Percentiles rank a stretch among this genome's conserved stretches.
phyloP scores from a whole-genome alignment of 2,329 filamentous ascomycete species.

The Grosmannia penicillata region DNA sequence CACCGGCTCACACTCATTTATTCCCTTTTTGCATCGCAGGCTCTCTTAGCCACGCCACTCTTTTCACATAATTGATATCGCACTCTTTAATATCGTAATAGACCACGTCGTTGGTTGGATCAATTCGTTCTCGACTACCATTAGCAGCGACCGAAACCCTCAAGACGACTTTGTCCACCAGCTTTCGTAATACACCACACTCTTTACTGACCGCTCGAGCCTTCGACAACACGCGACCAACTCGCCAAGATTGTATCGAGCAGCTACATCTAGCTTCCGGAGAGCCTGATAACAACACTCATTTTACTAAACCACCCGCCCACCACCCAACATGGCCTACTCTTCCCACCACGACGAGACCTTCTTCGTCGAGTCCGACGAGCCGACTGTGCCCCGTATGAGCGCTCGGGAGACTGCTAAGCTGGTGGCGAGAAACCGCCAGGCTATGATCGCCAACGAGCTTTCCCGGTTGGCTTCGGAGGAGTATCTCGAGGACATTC shows the following conservation, averaged over 20 bases:
- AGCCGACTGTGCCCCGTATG: constrained; percentile 37
- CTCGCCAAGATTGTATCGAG: background rate
- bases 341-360: constrained; percentile 22
- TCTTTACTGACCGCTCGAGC: constrained; percentile 10
- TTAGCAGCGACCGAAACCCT: too few relatives aligned
- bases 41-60: constrained; percentile 42
- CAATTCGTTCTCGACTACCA: constrained; percentile 22
- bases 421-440: constrained; percentile 65
- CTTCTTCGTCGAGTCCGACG: constrained; percentile 44
- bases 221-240: constrained; percentile 1
- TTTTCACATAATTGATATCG: constrained; percentile 31
- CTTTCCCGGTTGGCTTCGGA: constrained; percentile 73
- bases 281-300: constrained; percentile 31
- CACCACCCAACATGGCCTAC: constrained; percentile 17
- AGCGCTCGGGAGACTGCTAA: constrained; percentile 63
- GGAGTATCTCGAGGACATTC: constrained; percentile 87
- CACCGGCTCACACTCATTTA: constrained; percentile 10
- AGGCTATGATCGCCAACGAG: constrained; percentile 79
- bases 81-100: constrained; percentile 47
- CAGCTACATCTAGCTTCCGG: constrained; percentile 24
- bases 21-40: constrained; percentile 21
- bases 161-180: constrained; percentile 11
- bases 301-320: constrained; percentile 16
- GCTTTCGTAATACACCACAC: constrained; percentile 10
- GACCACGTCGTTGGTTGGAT: constrained; percentile 22